A percentile compares a stretch with the other conserved stretches of the same genome.
Evolutionary conservation across 2,329 filamentous ascomycete species (phyloP).

Genomic region (Beauveria bassiana): DNA sequence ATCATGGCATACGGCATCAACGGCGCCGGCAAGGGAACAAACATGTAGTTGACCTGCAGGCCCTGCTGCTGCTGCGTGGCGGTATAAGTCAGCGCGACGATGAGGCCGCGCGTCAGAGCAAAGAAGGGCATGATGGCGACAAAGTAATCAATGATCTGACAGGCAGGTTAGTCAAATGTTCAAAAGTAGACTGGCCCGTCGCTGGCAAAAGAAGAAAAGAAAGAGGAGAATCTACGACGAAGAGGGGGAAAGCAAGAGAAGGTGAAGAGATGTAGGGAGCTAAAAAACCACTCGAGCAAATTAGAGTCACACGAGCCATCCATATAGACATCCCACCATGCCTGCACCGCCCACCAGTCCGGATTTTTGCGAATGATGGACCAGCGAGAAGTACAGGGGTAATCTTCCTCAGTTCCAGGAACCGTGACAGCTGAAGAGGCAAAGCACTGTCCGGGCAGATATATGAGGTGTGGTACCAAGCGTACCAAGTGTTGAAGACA

Average conservation of each 20-base stretch:
- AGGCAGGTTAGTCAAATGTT: constrained; percentile 11
- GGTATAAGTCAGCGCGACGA: constrained; percentile 76
- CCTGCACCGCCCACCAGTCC: constrained; percentile 59
- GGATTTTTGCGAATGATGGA: constrained; percentile 63
- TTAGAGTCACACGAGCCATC: constrained; percentile 57
- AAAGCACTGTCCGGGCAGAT: constrained; percentile 71
- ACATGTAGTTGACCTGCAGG: constrained; percentile 66
- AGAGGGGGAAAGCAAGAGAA: not conserved
- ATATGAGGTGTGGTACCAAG: constrained; percentile 40
- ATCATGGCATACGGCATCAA: constrained; percentile 77
- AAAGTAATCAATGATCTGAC: constrained; percentile 23
- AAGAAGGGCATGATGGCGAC: constrained; percentile 23
- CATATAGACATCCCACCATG: constrained; percentile 69
- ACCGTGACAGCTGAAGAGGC: constrained; percentile 66
- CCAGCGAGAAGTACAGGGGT: constrained; percentile 55
- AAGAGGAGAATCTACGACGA: constrained; percentile 12
- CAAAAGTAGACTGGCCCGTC: not conserved
- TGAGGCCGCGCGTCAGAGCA: constrained; percentile 56
- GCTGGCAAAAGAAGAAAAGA: not conserved
- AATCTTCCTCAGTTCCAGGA: constrained; percentile 79
- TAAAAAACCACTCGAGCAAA: constrained; percentile 51
- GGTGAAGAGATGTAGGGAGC: constrained; percentile 50
- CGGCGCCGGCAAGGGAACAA: constrained; percentile 77
- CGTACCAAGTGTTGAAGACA: constrained; percentile 11
- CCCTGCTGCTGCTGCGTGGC: constrained; percentile 79